Conservation (phyloP, 1,284 basidiomycete genomes). For the Cutaneotrichosporon daszewskae region DNA sequence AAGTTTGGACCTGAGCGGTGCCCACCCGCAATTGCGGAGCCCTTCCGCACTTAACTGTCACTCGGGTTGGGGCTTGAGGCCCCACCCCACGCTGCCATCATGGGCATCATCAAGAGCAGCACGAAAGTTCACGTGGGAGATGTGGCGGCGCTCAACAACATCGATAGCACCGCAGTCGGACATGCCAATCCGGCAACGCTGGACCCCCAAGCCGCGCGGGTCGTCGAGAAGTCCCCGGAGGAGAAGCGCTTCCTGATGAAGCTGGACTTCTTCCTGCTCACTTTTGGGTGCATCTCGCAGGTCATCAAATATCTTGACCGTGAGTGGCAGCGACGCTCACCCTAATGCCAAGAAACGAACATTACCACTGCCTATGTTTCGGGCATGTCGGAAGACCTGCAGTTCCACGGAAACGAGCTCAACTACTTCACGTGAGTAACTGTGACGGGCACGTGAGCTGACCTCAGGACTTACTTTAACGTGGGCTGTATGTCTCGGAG, state of each 20-base stretch:
- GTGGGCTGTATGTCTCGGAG: slow-evolving; percentile 18
- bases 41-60: no score
- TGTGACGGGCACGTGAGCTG: no score
- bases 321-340: no score
- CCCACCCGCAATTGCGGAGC: no score
- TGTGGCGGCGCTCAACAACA: not conserved
- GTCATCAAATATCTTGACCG: not conserved
- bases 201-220: slow-evolving; percentile 13
- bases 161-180: no score
- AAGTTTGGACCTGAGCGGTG: no score
- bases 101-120: slow-evolving; percentile 3
- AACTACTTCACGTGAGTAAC: slow-evolving; percentile 47
- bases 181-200: slow-evolving; percentile 6
- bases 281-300: slow-evolving; percentile 24
- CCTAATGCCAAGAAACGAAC: slow-evolving; percentile 19
- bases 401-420: slow-evolving; percentile 62
- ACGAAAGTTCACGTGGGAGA: not conserved
- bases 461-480: slow-evolving; percentile 32
- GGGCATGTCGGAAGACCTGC: slow-evolving; percentile 71
- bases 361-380: slow-evolving; percentile 54
- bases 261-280: slow-evolving; percentile 34
- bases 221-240: slow-evolving; percentile 21
- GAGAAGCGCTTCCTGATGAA: slow-evolving; percentile 34
- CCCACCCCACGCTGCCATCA: not conserved
- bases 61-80: no score